Conservation (phyloP, 139 green algal species). For the Chlorella sorokiniana region DNA sequence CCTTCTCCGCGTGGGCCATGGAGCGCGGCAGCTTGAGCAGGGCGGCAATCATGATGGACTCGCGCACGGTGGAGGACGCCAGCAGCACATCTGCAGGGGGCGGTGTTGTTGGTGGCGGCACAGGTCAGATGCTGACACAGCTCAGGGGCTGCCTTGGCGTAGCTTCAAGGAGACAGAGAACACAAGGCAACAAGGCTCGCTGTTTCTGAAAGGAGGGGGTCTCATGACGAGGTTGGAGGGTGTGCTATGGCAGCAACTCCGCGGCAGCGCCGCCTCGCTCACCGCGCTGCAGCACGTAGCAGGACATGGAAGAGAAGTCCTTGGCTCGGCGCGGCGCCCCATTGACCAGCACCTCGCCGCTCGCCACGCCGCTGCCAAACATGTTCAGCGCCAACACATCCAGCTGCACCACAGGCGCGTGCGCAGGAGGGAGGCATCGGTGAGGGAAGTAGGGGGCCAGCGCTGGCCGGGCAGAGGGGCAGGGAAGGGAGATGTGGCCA, state of each 20-base stretch:
- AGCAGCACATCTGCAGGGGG: constrained; percentile 66
- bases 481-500: neutral
- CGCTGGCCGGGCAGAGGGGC: neutral
- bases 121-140: too few relatives aligned
- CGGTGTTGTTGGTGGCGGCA: too few relatives aligned
- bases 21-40: constrained; percentile 64
- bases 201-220: too few relatives aligned
- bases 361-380: constrained; percentile 12
- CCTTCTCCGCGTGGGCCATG: constrained; percentile 49
- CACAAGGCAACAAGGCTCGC: too few relatives aligned
- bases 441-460: neutral
- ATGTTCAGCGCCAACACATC: constrained; percentile 64
- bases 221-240: too few relatives aligned
- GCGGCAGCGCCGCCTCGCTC: neutral
- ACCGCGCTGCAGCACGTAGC: constrained; percentile 69
- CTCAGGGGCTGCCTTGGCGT: too few relatives aligned
- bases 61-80: constrained; percentile 61
- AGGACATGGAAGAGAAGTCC: constrained; percentile 36
- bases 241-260: neutral
- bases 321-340: constrained; percentile 20
- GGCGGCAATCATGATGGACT: constrained; percentile 64
- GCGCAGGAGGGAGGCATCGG: neutral
- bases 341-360: constrained; percentile 62
- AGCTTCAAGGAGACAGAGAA: neutral
- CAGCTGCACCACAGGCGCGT: constrained; percentile 51